Base-by-base conservation (phyloP, 2,329 filamentous ascomycete species). In the Alternaria infectoria region DNA sequence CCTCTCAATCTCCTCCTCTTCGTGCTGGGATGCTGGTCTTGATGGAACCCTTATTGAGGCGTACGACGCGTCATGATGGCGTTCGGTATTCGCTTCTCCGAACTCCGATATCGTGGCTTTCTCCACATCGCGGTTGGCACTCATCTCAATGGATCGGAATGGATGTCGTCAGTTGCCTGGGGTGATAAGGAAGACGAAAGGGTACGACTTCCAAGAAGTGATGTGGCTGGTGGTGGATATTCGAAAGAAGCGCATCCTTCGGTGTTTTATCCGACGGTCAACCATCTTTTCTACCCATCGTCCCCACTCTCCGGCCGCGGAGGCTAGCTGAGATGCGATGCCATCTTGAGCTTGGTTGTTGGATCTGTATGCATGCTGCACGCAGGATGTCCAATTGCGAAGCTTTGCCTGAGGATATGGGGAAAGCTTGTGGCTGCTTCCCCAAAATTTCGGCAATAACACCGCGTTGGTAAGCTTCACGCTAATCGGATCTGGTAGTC, bases 231-330 rank as follows among this genome's bases (percentile, higher is more conserved):
- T 56, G 21, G 25, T 54, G 36, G 36, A 21, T 30, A 50, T 54
- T 11, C 23, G 51, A 32, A 50, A 54, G 54, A 52, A 51, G 9
- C 45, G 13, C 21, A 49, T 46, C n/a, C 51, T 46, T 62, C 57
- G 57, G 61, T 46, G 45, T 40, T 64, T 56, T 64, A 54, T 55
- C 64, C 64, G 64, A 66, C 61, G 57, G 61, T 47, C 30, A 60
- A 54, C 57, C 28, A 43, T 43, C 15, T 50, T 19, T 19, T 26
- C 36, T 30, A 44, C 45, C 40, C 23, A 65, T 30, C 25, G 15
- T 56, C 58, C 50, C 60, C 65, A 57, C 47, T 44, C 67, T 47
- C 66, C 69, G 70, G 69, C 67, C 67, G 70, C 69, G 70, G 70
- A 72, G 46, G 32, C 70, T 71, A 72, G 57, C 59, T 55, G 5